phyloP scores from a whole-genome alignment of 306 rosid genomes.

The Castanospermum australe region DNA sequence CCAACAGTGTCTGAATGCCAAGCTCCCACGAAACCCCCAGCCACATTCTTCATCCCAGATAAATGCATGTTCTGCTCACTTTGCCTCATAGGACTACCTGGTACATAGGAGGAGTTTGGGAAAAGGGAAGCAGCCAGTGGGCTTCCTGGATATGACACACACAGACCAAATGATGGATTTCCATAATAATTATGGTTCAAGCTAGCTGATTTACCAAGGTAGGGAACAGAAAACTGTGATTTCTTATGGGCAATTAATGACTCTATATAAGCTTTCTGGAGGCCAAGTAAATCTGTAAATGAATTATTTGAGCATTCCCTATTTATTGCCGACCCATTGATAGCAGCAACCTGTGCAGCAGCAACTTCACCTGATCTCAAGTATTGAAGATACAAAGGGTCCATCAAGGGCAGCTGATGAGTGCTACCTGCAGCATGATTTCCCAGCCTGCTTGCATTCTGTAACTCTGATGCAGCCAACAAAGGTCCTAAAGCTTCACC shows the following conservation, averaged over 20 bases:
- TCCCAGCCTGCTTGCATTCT: conserved; percentile 66
- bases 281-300: conserved; percentile 53
- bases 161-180: conserved; percentile 34
- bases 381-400: conserved; percentile 78
- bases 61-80: conserved; percentile 56
- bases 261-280: conserved; percentile 80
- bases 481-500: conserved; percentile 57
- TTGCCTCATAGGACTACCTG: conserved; percentile 87
- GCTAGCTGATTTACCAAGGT: conserved; percentile 62
- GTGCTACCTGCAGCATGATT: conserved; percentile 54
- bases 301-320: conserved; percentile 66
- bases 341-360: conserved; percentile 75
- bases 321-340: conserved; percentile 64
- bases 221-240: conserved; percentile 61
- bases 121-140: conserved; percentile 71
- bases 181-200: conserved; percentile 68
- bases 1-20: conserved; percentile 74
- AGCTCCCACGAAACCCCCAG: conserved; percentile 63
- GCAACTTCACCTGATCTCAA: conserved; percentile 77
- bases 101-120: conserved; percentile 74
- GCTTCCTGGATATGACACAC: conserved; percentile 84
- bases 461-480: conserved; percentile 64
- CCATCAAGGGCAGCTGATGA: conserved; percentile 68
- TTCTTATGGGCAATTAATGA: conserved; percentile 62
- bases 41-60: conserved; percentile 68